Conservation (phyloP, 1,284 basidiomycete genomes). For the Cerioporus squamosus region DNA sequence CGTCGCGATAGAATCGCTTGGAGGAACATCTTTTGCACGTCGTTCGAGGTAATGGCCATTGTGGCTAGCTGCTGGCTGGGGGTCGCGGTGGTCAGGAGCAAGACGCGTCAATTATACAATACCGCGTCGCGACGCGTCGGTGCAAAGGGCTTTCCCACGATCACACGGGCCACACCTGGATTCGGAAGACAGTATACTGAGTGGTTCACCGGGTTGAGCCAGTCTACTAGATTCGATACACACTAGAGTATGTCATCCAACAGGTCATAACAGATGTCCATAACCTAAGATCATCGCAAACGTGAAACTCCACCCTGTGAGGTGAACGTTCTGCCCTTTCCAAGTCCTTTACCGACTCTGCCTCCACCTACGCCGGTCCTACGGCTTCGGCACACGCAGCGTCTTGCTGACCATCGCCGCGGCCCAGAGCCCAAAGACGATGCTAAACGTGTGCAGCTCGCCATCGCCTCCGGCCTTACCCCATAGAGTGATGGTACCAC, state of each 20-base stretch:
- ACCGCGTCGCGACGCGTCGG: constrained; percentile 31
- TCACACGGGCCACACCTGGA: neutral
- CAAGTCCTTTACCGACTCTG: neutral
- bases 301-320: neutral
- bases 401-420: constrained; percentile 97
- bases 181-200: neutral
- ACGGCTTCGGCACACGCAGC: constrained; percentile 80
- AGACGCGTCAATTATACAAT: constrained; percentile 9
- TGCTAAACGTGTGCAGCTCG: constrained; percentile 78
- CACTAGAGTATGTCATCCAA: constrained; percentile 20
- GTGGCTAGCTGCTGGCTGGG: constrained; percentile 2
- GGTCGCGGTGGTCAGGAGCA: constrained; percentile 14
- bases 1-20: constrained; percentile 77
- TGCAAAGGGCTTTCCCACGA: constrained; percentile 17
- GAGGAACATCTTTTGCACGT: constrained; percentile 76
- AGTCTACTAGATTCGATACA: constrained; percentile 10
- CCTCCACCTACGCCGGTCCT: too few relatives aligned
- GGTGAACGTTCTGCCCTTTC: neutral
- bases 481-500: constrained; percentile 75
- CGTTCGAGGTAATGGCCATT: constrained; percentile 51
- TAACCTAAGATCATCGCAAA: constrained; percentile 9
- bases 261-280: constrained; percentile 18
- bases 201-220: constrained; percentile 1
- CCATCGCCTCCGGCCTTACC: constrained; percentile 73
- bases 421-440: constrained; percentile 83